Evolutionary conservation across 108 stramenopile species (phyloP).

Genomic region (Mayamaea pseudoterrestris): DNA sequence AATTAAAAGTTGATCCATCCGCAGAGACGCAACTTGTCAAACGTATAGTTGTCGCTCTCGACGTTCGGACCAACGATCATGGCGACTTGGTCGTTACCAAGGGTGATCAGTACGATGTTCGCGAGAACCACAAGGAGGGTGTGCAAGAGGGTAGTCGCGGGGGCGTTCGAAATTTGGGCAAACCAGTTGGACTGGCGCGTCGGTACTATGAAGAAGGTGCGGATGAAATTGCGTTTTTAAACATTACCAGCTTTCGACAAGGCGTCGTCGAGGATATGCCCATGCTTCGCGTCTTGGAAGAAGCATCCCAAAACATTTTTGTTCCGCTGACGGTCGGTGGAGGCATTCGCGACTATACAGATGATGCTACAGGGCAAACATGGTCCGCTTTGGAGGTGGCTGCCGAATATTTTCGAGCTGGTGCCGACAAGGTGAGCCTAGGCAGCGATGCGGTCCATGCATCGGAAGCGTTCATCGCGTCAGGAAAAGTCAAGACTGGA

Average conservation of each 20-base stretch:
- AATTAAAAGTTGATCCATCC: conserved; percentile 24
- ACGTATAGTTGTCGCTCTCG: conserved; percentile 91
- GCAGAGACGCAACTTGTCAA: conserved; percentile 57
- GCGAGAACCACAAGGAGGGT: conserved; percentile 75
- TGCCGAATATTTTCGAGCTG: conserved; percentile 92
- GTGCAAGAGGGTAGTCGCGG: conserved; percentile 59
- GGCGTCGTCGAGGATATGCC: conserved; percentile 95
- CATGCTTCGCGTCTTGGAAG: conserved; percentile 91
- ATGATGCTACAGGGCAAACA: conserved; percentile 54
- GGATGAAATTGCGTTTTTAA: conserved; percentile 95
- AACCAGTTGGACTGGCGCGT: conserved; percentile 82
- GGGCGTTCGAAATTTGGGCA: conserved; percentile 96
- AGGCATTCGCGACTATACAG: conserved; percentile 92
- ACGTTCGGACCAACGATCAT: conserved; percentile 90
- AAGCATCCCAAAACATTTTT: conserved; percentile 87
- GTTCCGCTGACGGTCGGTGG: conserved; percentile 98
- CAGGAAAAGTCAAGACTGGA: conserved; percentile 54
- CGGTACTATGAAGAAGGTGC: conserved; percentile 95
- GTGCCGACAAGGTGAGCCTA: conserved; percentile 96
- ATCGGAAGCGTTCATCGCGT: conserved; percentile 55
- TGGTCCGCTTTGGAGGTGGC: conserved; percentile 94
- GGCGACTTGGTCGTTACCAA: conserved; percentile 98
- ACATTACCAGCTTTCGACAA: conserved; percentile 93
- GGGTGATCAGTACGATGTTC: conserved; percentile 98
- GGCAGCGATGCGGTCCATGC: conserved; percentile 95